Evolutionary conservation across 2,329 filamentous ascomycete genomes (phyloP), one percentile per base, ranked within the genome.

Genomic region (Intubia oerlemansii): DNA sequence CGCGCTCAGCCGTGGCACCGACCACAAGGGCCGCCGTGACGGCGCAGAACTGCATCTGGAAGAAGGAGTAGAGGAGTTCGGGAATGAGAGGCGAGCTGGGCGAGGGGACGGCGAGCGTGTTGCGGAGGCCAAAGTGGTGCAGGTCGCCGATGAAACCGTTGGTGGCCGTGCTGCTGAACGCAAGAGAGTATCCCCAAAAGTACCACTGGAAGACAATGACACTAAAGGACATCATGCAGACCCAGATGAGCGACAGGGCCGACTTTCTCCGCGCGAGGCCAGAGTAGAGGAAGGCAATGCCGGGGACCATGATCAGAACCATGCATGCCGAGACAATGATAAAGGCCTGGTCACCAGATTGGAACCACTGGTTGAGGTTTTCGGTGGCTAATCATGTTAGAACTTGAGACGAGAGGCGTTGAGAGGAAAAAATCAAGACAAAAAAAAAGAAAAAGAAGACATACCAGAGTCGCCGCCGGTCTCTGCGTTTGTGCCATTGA

Each of bases 171-270:
- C 66, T 61, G 44, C 78, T 88, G 54, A 95, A 93, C 29, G 85
- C 84, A 36, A 98, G 62, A 10, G 85, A 92, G 53, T 92, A 98
- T 21, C 88, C 88, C 85, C 88, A 95, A 52, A 98, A 93, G 47
- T 93, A 95, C 88, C 88, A 98, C 57, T 98, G 88, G 59, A 98
- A 93, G 32, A 79, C 76, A 49, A 93, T 64, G 46, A 95, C 72
- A 27, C 79, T 84, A 47, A 77, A 77, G 26, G 82, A 88, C 50
- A 77, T 85, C 79, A 98, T 90, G 55, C 77, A 82, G 10, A 85
- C 82, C 81, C 84, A 95, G 45, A 98, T 88, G 61, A 95, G 76
- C 38, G 82, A 92, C 24, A 98, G 66, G 17, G 88, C 88, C 5
- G 88, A 95, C 60, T 98, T 98, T 61, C 88, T 71, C 40, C 88